Conservation (phyloP, 768 basidiomycete genomes). For the Megacollybia marginata region DNA sequence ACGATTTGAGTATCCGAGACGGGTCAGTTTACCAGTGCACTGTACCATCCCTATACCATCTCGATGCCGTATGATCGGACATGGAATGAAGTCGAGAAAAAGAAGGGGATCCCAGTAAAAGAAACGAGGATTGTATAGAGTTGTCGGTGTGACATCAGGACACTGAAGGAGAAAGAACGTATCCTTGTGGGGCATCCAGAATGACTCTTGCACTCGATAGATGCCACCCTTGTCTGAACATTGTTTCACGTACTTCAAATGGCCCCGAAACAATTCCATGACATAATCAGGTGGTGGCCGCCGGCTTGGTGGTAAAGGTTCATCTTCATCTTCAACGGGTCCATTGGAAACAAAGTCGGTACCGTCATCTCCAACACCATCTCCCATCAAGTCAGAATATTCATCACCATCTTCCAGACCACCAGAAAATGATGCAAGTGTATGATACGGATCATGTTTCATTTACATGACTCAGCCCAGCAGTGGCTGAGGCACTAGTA, state of each 20-base stretch:
- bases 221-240: not conserved
- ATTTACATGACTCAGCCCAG: too few species aligned
- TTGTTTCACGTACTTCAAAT: not conserved
- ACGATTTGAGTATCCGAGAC: too few species aligned
- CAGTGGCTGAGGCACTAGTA: too few species aligned
- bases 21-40: too few species aligned
- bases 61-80: slow-evolving; percentile 3
- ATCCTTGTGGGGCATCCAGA: not conserved
- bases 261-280: not conserved
- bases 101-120: slow-evolving; percentile 3
- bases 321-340: not conserved
- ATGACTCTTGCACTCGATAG: not conserved
- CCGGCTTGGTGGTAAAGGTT: not conserved
- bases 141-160: not conserved
- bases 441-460: too few species aligned
- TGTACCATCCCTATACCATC: too few species aligned
- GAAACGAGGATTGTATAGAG: not conserved
- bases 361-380: not conserved
- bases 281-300: not conserved
- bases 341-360: not conserved
- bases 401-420: not conserved
- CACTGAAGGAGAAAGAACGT: slow-evolving; percentile 1
- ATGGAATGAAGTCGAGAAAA: not conserved
- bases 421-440: too few species aligned
- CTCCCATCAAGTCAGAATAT: not conserved